phyloP scores from a whole-genome alignment of 106 monocot genomes.

The Agapanthus africanus region DNA sequence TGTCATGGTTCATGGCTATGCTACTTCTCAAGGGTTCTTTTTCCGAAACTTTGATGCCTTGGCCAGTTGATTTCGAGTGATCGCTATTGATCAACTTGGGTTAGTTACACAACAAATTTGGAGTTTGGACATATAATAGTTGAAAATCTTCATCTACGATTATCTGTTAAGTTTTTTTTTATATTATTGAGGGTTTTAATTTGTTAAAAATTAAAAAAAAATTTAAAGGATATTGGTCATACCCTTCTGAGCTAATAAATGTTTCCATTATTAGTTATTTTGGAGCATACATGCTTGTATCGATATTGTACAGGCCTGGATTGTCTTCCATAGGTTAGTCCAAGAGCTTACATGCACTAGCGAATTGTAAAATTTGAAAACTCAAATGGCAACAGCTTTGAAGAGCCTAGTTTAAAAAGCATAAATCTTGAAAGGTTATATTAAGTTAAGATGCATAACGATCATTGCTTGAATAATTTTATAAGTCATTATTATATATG shows the following conservation, averaged over 20 bases:
- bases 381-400: neutral
- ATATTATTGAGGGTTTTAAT: neutral
- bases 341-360: neutral
- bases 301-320: neutral
- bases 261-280: too few species aligned
- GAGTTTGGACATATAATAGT: neutral
- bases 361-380: neutral
- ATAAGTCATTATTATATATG: neutral
- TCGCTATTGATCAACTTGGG: constrained; percentile 94
- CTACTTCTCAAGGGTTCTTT: constrained; percentile 93
- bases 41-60: constrained; percentile 90
- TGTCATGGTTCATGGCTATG: constrained; percentile 95
- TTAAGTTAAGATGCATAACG: neutral
- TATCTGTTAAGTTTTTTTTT: neutral
- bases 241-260: neutral
- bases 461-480: neutral
- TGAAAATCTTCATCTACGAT: neutral
- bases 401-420: neutral
- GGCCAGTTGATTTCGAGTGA: constrained; percentile 57
- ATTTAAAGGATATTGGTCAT: neutral
- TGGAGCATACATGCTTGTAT: too few species aligned
- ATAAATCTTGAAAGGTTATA: neutral
- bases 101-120: constrained; percentile 12
- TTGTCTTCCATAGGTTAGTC: neutral
- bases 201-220: neutral